Percentiles rank a stretch among this genome's conserved stretches.
Evolutionary conservation across 257 asterid species (phyloP).

Genomic region (Mentha longifolia): DNA sequence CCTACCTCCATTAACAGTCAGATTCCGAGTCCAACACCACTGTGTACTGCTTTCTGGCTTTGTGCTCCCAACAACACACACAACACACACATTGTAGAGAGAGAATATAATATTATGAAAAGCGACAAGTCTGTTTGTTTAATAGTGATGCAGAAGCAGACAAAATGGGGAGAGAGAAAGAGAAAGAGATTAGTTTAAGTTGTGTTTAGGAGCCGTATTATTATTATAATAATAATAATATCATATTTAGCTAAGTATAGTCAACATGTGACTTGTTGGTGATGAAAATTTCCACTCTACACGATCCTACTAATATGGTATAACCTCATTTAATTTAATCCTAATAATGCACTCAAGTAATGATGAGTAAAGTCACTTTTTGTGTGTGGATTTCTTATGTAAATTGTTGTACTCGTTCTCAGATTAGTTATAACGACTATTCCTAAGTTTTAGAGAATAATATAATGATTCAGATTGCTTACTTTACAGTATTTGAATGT

Average conservation of each 20-base stretch:
- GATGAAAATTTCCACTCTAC: conserved; percentile 19
- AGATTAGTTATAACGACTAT: no score
- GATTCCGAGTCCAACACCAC: conserved; percentile 35
- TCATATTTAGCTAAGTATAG: conserved; percentile 26
- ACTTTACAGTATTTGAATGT: no score
- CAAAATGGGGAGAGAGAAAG: conserved; percentile 31
- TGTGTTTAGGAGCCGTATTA: background rate
- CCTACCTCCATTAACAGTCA: conserved; percentile 38
- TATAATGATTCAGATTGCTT: no score
- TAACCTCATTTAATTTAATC: background rate
- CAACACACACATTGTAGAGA: conserved; percentile 36
- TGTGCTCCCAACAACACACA: conserved; percentile 28
- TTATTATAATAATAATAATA: conserved; percentile 8
- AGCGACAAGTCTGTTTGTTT: conserved; percentile 32
- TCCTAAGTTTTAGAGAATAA: no score
- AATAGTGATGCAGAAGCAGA: conserved; percentile 37
- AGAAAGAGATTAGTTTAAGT: conserved; percentile 16
- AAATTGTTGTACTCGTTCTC: no score
- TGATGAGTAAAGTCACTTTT: no score
- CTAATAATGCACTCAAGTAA: no score
- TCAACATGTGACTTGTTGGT: conserved; percentile 28
- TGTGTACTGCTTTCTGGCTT: conserved; percentile 8
- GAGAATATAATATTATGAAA: conserved; percentile 32
- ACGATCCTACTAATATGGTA: background rate
- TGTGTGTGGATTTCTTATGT: no score